phyloP scores from a whole-genome alignment of 495 filamentous ascomycete species.

The Penicillium coffeae region DNA sequence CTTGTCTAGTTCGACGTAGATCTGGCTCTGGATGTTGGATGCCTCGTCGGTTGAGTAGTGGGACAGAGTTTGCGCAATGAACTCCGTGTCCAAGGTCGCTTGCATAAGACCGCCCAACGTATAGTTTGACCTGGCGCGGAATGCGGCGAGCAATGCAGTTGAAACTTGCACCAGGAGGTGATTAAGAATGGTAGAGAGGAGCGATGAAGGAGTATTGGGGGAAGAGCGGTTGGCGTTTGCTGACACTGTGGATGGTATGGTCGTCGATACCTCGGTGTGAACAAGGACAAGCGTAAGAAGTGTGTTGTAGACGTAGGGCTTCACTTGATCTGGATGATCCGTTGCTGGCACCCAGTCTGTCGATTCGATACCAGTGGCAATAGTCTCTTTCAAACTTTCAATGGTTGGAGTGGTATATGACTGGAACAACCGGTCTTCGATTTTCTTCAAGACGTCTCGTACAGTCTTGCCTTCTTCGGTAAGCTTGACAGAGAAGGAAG shows the following conservation, averaged over 20 bases:
- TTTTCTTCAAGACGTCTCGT: slow-evolving; percentile 81
- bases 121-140: slow-evolving; percentile 63
- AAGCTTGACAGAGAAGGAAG: slow-evolving; percentile 80
- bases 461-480: slow-evolving; percentile 89
- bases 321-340: slow-evolving; percentile 66
- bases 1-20: slow-evolving; percentile 83
- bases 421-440: slow-evolving; percentile 83
- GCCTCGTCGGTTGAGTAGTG: slow-evolving; percentile 84
- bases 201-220: slow-evolving; percentile 45
- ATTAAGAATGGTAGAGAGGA: slow-evolving; percentile 72
- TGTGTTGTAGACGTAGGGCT: slow-evolving; percentile 82
- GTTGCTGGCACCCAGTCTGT: slow-evolving; percentile 65
- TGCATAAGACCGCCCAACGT: slow-evolving; percentile 84
- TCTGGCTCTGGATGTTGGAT: slow-evolving; percentile 71
- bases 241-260: slow-evolving; percentile 42
- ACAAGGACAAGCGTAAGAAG: slow-evolving; percentile 80
- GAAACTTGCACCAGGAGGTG: slow-evolving; percentile 76
- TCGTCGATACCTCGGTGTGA: slow-evolving; percentile 88
- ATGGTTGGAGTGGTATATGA: slow-evolving; percentile 79
- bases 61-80: slow-evolving; percentile 86
- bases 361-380: slow-evolving; percentile 65
- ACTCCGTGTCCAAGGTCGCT: slow-evolving; percentile 94
- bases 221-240: slow-evolving; percentile 25
- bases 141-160: slow-evolving; percentile 63
- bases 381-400: slow-evolving; percentile 55